Base-by-base conservation (phyloP, 129 eudicot species). In the Chrysanthemum lavandulifolium region DNA sequence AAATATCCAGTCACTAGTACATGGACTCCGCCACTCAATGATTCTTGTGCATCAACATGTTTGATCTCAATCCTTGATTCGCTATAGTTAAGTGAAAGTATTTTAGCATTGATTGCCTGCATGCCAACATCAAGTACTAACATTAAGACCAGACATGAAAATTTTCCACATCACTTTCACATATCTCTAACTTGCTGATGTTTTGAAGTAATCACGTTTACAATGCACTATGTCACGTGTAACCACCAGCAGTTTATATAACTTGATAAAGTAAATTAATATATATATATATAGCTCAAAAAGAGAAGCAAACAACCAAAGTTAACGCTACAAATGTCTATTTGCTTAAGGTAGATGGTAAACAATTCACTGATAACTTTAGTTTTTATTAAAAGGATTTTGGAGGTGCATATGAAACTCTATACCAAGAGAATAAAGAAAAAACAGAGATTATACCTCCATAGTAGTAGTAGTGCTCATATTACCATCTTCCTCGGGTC, bases 1-100 rank as follows among this genome's bases (percentile, higher is more conserved):
- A 90, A 45, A 73, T 73, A 74, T 59, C 99, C 99, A 76, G 96
- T 91, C 47, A 95, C 96, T 51, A 95, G 90, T 59, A 95, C 97
- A 57, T 82, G 81, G 50, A 95, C 96, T 59, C 99, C 99, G 60
- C 86, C 79, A 27, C 68, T 69, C 6, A 73, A 76, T 6, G 99
- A 95, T 48, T 88, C 96, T 85, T 88, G 99, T 4, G 97, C 83
- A 84, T 95, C 96, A 43, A 90, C 96, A 5, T 89, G 78, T 79
- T 79, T 86, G 45, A 95, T 86, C 79, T 88, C 97, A 60, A 96
- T 91, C 71, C 64, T 83, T 59, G 72, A 78, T 13, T 85, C 90
- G 6, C 57, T 94, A 66, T 84, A 84, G 78, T 86, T 82, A 23
- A 88, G 86, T 0, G 99, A 88, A 66, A 86, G 53, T 18, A 95